Evolutionary conservation across 352 stramenopile species (phyloP).

Genomic region (Globisporangium nunn): DNA sequence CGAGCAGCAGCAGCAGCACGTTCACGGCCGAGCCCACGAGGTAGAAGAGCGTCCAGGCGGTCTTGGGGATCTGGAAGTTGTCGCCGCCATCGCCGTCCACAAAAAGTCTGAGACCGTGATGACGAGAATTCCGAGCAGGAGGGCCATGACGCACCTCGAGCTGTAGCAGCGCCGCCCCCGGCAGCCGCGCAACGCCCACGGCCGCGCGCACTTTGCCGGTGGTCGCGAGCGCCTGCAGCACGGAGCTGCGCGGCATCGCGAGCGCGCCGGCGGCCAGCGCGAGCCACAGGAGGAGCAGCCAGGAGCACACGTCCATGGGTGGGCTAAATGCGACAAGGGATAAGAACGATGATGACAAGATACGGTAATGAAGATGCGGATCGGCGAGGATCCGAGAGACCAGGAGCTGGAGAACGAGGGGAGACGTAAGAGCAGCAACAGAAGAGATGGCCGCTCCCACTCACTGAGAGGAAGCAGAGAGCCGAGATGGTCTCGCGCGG

Average conservation of each 20-base stretch:
- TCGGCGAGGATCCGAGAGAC: too few relatives aligned
- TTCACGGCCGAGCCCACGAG: slow-evolving; percentile 47
- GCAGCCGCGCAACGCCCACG: slow-evolving; percentile 18
- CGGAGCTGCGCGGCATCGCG: slow-evolving; percentile 25
- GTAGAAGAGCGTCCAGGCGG: slow-evolving; percentile 74
- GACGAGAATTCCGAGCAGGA: too few relatives aligned
- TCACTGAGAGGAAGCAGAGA: too few relatives aligned
- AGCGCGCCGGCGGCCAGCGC: slow-evolving; percentile 18
- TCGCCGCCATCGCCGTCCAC: background rate
- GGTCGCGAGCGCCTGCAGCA: slow-evolving; percentile 32
- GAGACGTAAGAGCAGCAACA: background rate
- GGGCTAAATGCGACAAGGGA: too few relatives aligned
- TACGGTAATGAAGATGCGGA: too few relatives aligned
- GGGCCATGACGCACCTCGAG: slow-evolving; percentile 20
- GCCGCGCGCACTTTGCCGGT: slow-evolving; percentile 34
- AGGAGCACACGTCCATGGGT: slow-evolving; percentile 4
- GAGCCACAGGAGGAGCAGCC: slow-evolving; percentile 26
- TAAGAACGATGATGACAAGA: too few relatives aligned
- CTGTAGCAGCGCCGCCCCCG: slow-evolving; percentile 19
- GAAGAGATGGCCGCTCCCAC: slow-evolving; percentile 3
- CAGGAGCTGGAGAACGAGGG: too few relatives aligned
- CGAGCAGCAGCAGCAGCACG: slow-evolving; percentile 19
- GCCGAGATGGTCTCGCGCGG: slow-evolving; percentile 61
- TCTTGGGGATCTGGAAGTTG: slow-evolving; percentile 26
- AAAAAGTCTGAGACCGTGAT: background rate